phyloP scores from a whole-genome alignment of 164 flowering plant species.

The Saururus chinensis region DNA sequence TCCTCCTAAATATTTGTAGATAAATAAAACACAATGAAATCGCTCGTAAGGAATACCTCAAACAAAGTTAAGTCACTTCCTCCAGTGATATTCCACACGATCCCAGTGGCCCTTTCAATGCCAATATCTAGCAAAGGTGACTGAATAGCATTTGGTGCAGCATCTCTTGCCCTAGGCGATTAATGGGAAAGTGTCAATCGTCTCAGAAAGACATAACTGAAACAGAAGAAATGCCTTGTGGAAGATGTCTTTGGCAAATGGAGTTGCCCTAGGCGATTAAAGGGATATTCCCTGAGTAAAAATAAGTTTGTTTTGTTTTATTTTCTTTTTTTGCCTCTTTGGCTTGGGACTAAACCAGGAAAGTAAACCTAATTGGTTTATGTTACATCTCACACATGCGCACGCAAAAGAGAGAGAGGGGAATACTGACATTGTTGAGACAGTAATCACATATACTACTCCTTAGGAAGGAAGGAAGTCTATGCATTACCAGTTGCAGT shows the following conservation, averaged over 20 bases:
- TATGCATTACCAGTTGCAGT: slow-evolving; percentile 53
- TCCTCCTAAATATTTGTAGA: neutral
- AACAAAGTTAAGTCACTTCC: slow-evolving; percentile 44
- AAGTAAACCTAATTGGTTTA: neutral
- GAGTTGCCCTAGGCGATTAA: too few relatives aligned
- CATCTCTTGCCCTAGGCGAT: slow-evolving; percentile 80
- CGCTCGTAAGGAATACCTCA: slow-evolving; percentile 38
- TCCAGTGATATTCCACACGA: slow-evolving; percentile 95
- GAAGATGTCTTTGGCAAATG: too few relatives aligned
- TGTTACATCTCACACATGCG: too few relatives aligned
- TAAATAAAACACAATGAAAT: neutral
- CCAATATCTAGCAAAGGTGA: slow-evolving; percentile 90
- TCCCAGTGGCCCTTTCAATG: slow-evolving; percentile 93
- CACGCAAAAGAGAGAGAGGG: too few relatives aligned
- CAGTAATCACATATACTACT: too few relatives aligned
- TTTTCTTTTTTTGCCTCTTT: too few relatives aligned
- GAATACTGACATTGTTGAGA: neutral
- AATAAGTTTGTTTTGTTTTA: too few relatives aligned
- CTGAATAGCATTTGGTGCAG: slow-evolving; percentile 90
- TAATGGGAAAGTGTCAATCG: neutral
- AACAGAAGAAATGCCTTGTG: neutral
- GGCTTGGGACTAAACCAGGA: neutral
- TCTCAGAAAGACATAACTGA: too few relatives aligned
- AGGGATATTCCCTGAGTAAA: too few relatives aligned
- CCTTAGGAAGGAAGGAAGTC: neutral